These are phyloP conservation scores for Solanum piurae DNA, from an alignment of 257 asterid species.

Conservation along the genomic window DNA sequence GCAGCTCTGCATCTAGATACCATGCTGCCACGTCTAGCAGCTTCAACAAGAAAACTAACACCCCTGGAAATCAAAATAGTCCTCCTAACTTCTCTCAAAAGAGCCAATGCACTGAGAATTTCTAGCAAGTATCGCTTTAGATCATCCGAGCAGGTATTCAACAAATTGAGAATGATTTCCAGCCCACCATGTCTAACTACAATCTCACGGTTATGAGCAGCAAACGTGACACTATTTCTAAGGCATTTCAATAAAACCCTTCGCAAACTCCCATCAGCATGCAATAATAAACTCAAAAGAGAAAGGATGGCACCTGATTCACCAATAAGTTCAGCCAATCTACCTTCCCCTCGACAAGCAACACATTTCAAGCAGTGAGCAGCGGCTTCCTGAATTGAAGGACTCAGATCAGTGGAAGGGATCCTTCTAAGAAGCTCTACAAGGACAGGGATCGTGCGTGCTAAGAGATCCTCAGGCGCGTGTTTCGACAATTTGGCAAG, in stretches of 20 bases:
- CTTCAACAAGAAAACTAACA: constrained; percentile 35
- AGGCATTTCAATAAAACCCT: constrained; percentile 43
- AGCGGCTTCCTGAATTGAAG: constrained; percentile 37
- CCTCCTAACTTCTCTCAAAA: constrained; percentile 46
- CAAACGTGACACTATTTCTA: constrained; percentile 29
- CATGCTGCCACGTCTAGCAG: constrained; percentile 39
- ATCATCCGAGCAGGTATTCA: constrained; percentile 17
- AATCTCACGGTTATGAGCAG: constrained; percentile 21
- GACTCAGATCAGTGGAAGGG: constrained; percentile 9
- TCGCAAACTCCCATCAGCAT: constrained; percentile 23
- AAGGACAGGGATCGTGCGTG: constrained; percentile 29
- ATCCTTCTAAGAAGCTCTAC: constrained; percentile 28
- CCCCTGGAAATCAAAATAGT: constrained; percentile 25
- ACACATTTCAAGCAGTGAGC: constrained; percentile 45
- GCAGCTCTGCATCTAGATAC: constrained; percentile 59
- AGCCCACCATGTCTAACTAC: constrained; percentile 33
- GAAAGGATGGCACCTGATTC: constrained; percentile 35
- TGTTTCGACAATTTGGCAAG: constrained; percentile 29
- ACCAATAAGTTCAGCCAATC: constrained; percentile 36
- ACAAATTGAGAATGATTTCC: constrained; percentile 28
- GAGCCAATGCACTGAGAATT: constrained; percentile 50
- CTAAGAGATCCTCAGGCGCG: constrained; percentile 42
- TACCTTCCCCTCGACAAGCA: constrained; percentile 43
- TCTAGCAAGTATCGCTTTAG: constrained; percentile 27
- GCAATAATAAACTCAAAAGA: constrained; percentile 27